Evolutionary conservation across 805 yeast species (phyloP), one percentile per base, ranked within the genome.

Genomic region (Tetrapisispora phaffii): DNA sequence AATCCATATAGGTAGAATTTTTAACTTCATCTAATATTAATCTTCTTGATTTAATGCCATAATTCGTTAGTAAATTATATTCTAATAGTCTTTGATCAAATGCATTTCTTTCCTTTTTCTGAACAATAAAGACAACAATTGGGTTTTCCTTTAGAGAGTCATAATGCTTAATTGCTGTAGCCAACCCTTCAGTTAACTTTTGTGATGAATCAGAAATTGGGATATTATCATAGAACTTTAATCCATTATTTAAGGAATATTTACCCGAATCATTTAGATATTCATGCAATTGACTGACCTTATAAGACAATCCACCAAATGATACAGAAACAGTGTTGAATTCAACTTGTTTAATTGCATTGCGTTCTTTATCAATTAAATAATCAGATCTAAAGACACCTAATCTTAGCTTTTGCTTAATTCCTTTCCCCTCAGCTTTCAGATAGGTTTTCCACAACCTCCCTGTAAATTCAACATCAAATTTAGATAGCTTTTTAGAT

Each of bases 281-380:
- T 19, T 72, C 63, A 63, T 93, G 98, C 46, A 86, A 68, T 52
- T 76, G 70, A 19, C 93, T 84, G 22, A 86, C 90, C 59, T 82
- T 84, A 13, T 87, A 62, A 1, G 95, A 82, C 46, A 93, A 70
- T 0, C 95, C 97, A 19, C 95, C 96, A 68, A 93, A 93, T 1
- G 97, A 89, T 3, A 90, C 96, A 56, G 96, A 84, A 3, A 93
- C 86, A 1, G 98, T 89, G 65, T 93, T 93, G 69, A 90, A 90
- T 63, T 93, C 99, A 42, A 93, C 93, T 64, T 93, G 98, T 59
- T 90, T 89, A 56, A 90, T 82, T 23, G 64, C 61, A 13, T 65
- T 64, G 1, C 41, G n/a, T 7, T 61, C 58, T 31, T 58, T 46
- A 51, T 82, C 80, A 31, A 79, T 67, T 79, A 93, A 79, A 57